Conservation (phyloP, 2,329 filamentous ascomycete species). For the Diaporthe capsici region DNA sequence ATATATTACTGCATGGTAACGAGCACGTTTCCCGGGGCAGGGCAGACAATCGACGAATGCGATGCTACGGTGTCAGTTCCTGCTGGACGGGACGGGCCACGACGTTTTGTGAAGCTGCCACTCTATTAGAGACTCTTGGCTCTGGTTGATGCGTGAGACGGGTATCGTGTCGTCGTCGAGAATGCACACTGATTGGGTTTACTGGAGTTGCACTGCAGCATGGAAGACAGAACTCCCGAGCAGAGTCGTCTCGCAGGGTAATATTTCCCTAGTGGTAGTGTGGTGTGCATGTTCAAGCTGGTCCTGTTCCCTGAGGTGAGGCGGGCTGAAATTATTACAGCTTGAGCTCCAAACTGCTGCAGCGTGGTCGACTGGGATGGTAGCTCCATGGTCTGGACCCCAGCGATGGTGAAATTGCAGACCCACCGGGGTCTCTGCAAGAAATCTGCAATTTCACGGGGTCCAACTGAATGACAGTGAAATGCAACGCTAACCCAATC, state of each 20-base stretch:
- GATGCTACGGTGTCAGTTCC: slow-evolving; percentile 6
- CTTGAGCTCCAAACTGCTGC: not conserved
- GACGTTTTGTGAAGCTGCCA: slow-evolving; percentile 29
- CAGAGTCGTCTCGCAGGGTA: slow-evolving; percentile 32
- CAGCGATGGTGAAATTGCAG: too few relatives aligned
- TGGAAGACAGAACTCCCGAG: slow-evolving; percentile 25
- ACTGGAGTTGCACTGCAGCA: slow-evolving; percentile 3
- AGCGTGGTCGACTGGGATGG: not conserved
- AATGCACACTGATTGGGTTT: not conserved
- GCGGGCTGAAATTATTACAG: slow-evolving; percentile 7
- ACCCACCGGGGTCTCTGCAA: too few relatives aligned
- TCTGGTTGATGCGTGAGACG: slow-evolving; percentile 18
- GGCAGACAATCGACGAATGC: not conserved
- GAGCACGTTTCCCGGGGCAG: slow-evolving; percentile 25
- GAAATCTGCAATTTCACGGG: too few relatives aligned
- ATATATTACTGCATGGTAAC: slow-evolving; percentile 23
- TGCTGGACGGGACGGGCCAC: slow-evolving; percentile 26
- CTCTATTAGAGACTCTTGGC: slow-evolving; percentile 16
- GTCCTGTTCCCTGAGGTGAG: slow-evolving; percentile 1
- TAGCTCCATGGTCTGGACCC: slow-evolving; percentile 24
- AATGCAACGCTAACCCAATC: too few relatives aligned
- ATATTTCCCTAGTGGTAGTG: not conserved
- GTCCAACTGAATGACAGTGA: too few relatives aligned
- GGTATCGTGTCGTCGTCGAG: slow-evolving; percentile 1
- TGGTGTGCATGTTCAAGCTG: not conserved